Base-by-base conservation (phyloP, 2,329 filamentous ascomycete genomes). In the Bisporella sp. region DNA sequence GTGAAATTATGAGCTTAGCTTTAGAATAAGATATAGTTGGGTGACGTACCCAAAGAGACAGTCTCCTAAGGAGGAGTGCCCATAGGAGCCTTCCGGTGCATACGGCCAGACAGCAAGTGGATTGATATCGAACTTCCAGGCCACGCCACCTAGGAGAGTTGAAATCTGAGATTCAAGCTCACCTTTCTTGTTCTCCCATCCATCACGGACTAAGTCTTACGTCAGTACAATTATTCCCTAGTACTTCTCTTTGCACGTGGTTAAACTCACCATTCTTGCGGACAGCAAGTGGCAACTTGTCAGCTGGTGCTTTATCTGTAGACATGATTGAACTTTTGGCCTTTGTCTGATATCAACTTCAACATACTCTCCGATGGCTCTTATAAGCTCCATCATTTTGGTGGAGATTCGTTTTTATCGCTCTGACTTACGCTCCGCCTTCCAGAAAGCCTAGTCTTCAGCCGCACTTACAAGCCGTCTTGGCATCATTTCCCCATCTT, bases 121-220 rank as follows among this genome's bases (percentile, higher is more conserved):
- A 54, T 74, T 69, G 57, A 75, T 67, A 6, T 76, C 71, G 32
- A 78, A 64, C 5, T 70, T 77, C 76, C 76, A 81, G 6, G 67
- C 39, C 35, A 66, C 63, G n/a, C 73, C 74, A 21, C 21, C 21
- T 3, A 79, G 68, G 41, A 71, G 42, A 0, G 68, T 66, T 0
- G 73, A 73, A 40, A 79, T 57, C 48, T 70, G 60, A 47, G 68
- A 61, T 60, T 77, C 74, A 11, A 71, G 54, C 2, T 68, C 71
- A 0, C 54, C 61, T 57, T 73, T 77, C 49, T 72, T 75, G 49
- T 60, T 67, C 13, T 78, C 74, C 69, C 70, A 79, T 12, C 71
- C 68, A 57, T 79, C 77, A 5, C 77, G 74, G 13, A 13, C 29
- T 51, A 49, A 55, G 40, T 60, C 58, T 41, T 32, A 30, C 13